A percentile compares a stretch with the other conserved stretches of the same genome.
These are phyloP conservation scores for Kokia cookei DNA, from an alignment of 441 rosid genomes.

Conservation along the genomic window DNA sequence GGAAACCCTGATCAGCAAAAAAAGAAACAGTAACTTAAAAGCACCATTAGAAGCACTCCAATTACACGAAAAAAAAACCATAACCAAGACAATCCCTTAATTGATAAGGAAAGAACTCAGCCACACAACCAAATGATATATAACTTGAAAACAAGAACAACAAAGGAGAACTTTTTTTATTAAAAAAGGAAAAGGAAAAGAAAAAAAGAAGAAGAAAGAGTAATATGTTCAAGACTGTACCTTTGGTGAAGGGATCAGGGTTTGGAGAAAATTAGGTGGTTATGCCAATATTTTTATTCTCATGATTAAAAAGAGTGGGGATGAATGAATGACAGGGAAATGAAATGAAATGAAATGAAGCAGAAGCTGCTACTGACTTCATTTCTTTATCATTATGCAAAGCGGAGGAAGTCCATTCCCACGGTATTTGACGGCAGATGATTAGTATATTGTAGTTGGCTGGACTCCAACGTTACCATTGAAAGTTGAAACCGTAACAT, in stretches of 20 bases:
- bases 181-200: too few relatives aligned
- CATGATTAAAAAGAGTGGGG: neutral
- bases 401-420: neutral
- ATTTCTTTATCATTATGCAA: neutral
- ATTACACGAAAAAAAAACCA: neutral
- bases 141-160: neutral
- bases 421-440: neutral
- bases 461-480: neutral
- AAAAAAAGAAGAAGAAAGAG: neutral
- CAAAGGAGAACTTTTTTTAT: neutral
- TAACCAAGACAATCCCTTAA: neutral
- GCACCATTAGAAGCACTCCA: neutral
- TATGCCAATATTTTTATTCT: neutral
- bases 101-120: neutral
- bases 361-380: neutral
- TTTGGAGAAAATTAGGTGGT: neutral
- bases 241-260: conserved; percentile 1
- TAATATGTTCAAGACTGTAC: neutral
- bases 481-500: too few relatives aligned
- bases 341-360: neutral
- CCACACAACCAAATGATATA: neutral
- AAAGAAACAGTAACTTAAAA: neutral
- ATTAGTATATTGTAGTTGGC: neutral
- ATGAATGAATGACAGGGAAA: too few relatives aligned
- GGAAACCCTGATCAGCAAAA: neutral